Evolutionary conservation across 805 yeast species (phyloP), one percentile per base, ranked within the genome.

Genomic region (Maudiozyma pseudohumilis): DNA sequence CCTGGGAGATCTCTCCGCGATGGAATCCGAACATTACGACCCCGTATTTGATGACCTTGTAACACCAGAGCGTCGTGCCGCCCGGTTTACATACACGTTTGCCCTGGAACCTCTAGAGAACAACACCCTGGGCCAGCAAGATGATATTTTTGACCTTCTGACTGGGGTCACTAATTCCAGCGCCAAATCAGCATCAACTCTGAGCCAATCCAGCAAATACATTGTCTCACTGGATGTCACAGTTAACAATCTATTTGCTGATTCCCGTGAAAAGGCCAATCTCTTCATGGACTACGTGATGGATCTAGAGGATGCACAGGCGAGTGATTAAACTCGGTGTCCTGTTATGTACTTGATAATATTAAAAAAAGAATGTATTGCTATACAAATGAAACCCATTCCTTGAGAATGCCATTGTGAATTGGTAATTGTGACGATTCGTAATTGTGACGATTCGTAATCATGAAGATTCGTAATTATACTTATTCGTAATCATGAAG

Each of bases 31-130:
- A 29, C 65, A 67, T 44, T 68, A 68, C 41, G 86, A 79, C 48
- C 71, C 79, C 5, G 44, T 70, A 5, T 77, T 80, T 46, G 88
- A 80, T 48, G 74, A 66, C 12, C 51, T 80, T 39, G 48, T 77
- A 38, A 69, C 75, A 0, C 72, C 74, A 19, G 52, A 50, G 7
- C 50, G 53, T 11, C 43, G 36, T 6, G 36, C 49, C 19, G 49
- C 60, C 31, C 47, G 61, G 35, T 59, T 59, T 39, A 32, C 43
- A 17, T 49, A 44, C 16, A 38, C 42, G 12, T 55, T 48, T 32
- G 46, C 48, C 18, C 27, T 56, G 7, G 31, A 40, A 4, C 42
- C 50, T n/a, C 26, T 45, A 19, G 42, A 40, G 5, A 15, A 19
- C 11, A 41, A 30, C 2, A 20, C 26, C 3, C 16, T 35, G 3